Evolutionary conservation across 805 yeast genomes (phyloP).

Genomic region (Candida krabiensis): DNA sequence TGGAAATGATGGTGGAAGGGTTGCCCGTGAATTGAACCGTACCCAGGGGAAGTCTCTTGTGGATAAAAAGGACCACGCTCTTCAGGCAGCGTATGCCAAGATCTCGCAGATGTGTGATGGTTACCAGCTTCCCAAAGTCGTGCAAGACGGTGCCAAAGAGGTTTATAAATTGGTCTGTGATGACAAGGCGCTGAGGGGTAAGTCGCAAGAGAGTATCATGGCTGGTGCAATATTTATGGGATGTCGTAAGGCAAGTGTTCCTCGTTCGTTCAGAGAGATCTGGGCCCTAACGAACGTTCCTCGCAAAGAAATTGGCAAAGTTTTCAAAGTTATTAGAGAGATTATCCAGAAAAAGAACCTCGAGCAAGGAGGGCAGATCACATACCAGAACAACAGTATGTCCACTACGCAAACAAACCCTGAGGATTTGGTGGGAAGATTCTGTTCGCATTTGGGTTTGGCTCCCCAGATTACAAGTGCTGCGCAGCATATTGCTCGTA

Average conservation of each 20-base stretch:
- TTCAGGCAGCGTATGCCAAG: conserved; percentile 85
- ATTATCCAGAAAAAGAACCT: conserved; percentile 56
- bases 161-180: conserved; percentile 90
- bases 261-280: conserved; percentile 93
- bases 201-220: conserved; percentile 90
- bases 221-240: conserved; percentile 96
- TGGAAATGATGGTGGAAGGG: conserved; percentile 79
- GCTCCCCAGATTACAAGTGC: conserved; percentile 83
- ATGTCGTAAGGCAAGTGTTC: conserved; percentile 90
- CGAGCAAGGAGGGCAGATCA: conserved; percentile 42
- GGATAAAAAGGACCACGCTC: conserved; percentile 84
- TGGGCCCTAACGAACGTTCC: conserved; percentile 95
- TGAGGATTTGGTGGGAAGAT: conserved; percentile 91
- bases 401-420: conserved; percentile 86
- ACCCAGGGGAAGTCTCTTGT: conserved; percentile 85
- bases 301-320: conserved; percentile 90
- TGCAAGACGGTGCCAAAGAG: conserved; percentile 96
- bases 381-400: conserved; percentile 47
- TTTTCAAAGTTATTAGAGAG: conserved; percentile 75
- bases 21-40: conserved; percentile 86
- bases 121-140: conserved; percentile 89
- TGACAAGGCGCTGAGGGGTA: conserved; percentile 81
- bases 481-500: conserved; percentile 88
- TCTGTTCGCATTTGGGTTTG: conserved; percentile 92
- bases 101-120: conserved; percentile 97